Conservation (phyloP, 257 asterid species). For the Sherardia arvensis region DNA sequence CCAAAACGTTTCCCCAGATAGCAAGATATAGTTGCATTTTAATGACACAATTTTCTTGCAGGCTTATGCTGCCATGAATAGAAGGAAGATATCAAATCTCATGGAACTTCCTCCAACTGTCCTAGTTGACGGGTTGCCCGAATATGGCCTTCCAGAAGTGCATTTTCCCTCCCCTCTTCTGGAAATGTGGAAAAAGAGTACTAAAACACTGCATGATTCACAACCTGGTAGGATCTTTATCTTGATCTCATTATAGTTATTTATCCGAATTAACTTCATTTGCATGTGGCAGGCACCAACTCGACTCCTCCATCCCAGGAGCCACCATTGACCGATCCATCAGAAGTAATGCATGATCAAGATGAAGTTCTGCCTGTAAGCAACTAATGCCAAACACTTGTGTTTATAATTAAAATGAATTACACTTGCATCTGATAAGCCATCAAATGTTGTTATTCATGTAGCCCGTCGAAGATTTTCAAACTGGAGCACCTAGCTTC, state of each 20-base stretch:
- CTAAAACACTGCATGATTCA: slow-evolving; percentile 61
- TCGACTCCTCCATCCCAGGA: slow-evolving; percentile 49
- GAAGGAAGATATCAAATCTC: slow-evolving; percentile 44
- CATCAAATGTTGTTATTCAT: slow-evolving; percentile 19
- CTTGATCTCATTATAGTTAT: background rate
- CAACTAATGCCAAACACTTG: slow-evolving; percentile 5
- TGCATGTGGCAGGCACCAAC: slow-evolving; percentile 36
- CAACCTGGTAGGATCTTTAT: slow-evolving; percentile 59
- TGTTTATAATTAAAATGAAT: background rate
- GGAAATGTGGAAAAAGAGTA: slow-evolving; percentile 49
- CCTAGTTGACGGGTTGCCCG: slow-evolving; percentile 38
- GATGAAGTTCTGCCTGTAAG: slow-evolving; percentile 50
- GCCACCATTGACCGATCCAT: slow-evolving; percentile 59
- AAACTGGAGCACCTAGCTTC: slow-evolving; percentile 34
- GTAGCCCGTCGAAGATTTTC: slow-evolving; percentile 53
- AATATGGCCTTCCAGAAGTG: slow-evolving; percentile 29
- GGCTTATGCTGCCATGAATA: slow-evolving; percentile 34
- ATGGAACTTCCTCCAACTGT: slow-evolving; percentile 72
- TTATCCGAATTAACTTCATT: slow-evolving; percentile 7
- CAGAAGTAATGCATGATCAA: slow-evolving; percentile 31
- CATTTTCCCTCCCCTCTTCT: slow-evolving; percentile 62
- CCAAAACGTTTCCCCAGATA: background rate
- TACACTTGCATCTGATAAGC: slow-evolving; percentile 22
- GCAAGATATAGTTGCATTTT: background rate
- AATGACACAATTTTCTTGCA: slow-evolving; percentile 21